Base-by-base conservation (phyloP, 805 yeast species). In the Saturnispora bothae region DNA sequence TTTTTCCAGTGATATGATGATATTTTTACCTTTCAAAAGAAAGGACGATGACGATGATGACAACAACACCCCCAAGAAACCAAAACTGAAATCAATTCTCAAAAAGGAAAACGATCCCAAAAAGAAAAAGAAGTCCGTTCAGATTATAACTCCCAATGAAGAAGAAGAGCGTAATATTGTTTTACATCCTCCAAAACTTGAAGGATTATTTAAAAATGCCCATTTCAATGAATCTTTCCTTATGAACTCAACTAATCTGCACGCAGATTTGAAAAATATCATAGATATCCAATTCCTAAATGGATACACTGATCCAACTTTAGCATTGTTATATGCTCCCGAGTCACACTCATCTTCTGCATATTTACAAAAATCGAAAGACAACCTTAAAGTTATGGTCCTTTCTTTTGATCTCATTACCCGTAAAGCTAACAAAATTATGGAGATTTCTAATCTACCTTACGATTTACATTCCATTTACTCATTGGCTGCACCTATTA, bases 261-360 rank as follows among this genome's bases (percentile, higher is more conserved):
- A 78, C 46, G 48, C 72, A 0, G 65, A 71, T 4, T 66, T 86
- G 32, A 59, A 65, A 16, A 74, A 77, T 44, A 72, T 92, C 13
- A 63, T 80, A 2, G 94, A 83, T 51, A 66, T 79, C 47, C 75
- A 73, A 34, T 88, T 83, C 53, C 57, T 89, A 28, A 59, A 76
- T 50, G 78, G 78, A 40, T 89, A 84, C 52, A 63, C 80, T 46
- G 92, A 80, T 42, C 94, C 96, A 0, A 88, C 96, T 0, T 38
- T 58, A n/a, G 61, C 61, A 2, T 42, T 57, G 13, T 39, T 57
- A 31, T 57, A 57, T 42, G 55, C 60, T 1, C 60, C 63, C 1
- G 52, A 56, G 23, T 38, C 54, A 1, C 33, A 51, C 10, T 74
- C 86, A 0, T 84, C 96, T 95, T 77, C 94, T 0, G 95, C 95